These are phyloP conservation scores for Solanum piurae DNA, from an alignment of 257 asterid species.

Conservation along the genomic window DNA sequence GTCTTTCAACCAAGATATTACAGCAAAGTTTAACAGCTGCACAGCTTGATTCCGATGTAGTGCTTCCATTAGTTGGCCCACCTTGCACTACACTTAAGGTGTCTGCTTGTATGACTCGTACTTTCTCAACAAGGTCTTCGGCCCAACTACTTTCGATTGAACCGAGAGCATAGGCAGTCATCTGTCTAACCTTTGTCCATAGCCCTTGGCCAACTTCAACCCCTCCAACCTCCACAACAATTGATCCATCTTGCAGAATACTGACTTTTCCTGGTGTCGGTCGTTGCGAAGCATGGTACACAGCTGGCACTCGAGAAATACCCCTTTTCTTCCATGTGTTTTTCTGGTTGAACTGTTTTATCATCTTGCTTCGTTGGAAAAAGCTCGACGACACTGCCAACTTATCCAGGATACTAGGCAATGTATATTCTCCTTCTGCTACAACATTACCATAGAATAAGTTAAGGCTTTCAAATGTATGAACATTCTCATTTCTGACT, in stretches of 20 bases:
- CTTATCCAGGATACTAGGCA: constrained; percentile 48
- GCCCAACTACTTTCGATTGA: constrained; percentile 33
- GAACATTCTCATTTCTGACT: constrained; percentile 36
- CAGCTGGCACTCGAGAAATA: constrained; percentile 56
- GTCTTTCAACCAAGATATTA: constrained; percentile 42
- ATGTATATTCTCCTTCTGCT: constrained; percentile 37
- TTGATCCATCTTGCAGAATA: constrained; percentile 53
- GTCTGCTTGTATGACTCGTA: constrained; percentile 69
- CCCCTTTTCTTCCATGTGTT: constrained; percentile 55
- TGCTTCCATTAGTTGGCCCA: constrained; percentile 60
- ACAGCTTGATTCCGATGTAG: constrained; percentile 72
- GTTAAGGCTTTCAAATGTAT: constrained; percentile 41
- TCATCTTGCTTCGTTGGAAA: constrained; percentile 10
- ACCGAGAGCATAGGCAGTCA: constrained; percentile 52
- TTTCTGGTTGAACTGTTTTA: constrained; percentile 30
- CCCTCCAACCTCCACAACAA: constrained; percentile 71
- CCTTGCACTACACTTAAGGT: constrained; percentile 62
- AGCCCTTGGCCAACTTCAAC: constrained; percentile 78
- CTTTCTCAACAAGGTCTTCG: constrained; percentile 40
- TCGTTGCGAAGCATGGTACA: constrained; percentile 19
- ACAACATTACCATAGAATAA: constrained; percentile 28
- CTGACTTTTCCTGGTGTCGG: constrained; percentile 63
- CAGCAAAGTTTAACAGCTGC: constrained; percentile 70
- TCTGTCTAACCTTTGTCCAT: constrained; percentile 15
- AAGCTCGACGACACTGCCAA: constrained; percentile 31